Evolutionary conservation across 2,329 filamentous ascomycete species (phyloP).

Genomic region (Aaosphaeria pasadenensis): DNA sequence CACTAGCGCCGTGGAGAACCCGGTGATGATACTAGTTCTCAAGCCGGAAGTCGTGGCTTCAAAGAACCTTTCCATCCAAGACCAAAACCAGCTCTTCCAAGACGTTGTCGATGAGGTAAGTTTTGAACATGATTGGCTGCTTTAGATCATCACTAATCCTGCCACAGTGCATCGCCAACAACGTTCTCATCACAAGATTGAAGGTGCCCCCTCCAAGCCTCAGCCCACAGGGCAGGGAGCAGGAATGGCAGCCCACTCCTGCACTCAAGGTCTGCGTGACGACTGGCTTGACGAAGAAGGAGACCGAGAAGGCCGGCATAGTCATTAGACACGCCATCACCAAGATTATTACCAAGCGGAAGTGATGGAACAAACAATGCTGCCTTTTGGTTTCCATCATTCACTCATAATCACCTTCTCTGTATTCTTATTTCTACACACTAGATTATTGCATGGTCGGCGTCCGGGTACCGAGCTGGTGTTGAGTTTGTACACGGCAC

Average conservation of each 20-base stretch:
- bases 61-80: constrained; percentile 64
- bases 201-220: constrained; percentile 66
- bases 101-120: constrained; percentile 95
- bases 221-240: constrained; percentile 64
- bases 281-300: constrained; percentile 83
- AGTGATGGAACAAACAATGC: constrained; percentile 12
- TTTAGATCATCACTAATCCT: constrained; percentile 10
- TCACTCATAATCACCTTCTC: no score
- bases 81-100: constrained; percentile 81
- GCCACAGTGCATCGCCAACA: constrained; percentile 73
- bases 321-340: constrained; percentile 89
- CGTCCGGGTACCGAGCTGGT: no score
- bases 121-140: constrained; percentile 4
- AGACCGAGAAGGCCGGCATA: constrained; percentile 89
- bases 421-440: no score
- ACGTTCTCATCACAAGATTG: constrained; percentile 82
- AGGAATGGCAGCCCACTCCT: constrained; percentile 66
- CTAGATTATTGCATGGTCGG: no score
- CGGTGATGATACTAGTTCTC: constrained; percentile 76
- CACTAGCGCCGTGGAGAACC: constrained; percentile 79
- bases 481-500: no score
- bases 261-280: constrained; percentile 91
- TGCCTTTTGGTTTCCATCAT: no score
- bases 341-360: constrained; percentile 71
- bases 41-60: constrained; percentile 78